Percentiles rank a stretch among this genome's conserved stretches.
phyloP scores from a whole-genome alignment of 2,329 filamentous ascomycete genomes.

The Triangularia setosa region DNA sequence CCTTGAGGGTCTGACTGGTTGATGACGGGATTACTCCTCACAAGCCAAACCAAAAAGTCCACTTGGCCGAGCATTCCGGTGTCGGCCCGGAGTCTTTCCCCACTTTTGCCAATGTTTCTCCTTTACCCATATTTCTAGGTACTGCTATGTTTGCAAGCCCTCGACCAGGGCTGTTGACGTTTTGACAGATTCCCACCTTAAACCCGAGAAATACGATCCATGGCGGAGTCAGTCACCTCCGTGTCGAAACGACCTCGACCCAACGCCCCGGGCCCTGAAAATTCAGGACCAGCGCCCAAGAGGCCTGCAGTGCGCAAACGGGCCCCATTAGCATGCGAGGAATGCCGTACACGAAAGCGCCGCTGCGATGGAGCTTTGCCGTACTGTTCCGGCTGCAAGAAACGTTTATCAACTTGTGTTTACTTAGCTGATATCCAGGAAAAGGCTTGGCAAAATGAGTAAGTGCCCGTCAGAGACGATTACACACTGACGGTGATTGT shows the following conservation, averaged over 20 bases:
- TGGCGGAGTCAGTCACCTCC: neutral
- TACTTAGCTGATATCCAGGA: conserved; percentile 1
- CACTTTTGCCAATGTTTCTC: neutral
- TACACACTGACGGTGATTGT: neutral
- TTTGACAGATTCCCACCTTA: neutral
- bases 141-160: neutral
- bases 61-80: neutral
- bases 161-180: neutral
- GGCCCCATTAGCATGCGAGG: conserved; percentile 4
- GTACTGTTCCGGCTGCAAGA: conserved; percentile 21
- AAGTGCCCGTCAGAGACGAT: neutral
- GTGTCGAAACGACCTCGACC: neutral
- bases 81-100: neutral
- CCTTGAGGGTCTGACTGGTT: neutral
- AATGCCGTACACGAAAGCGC: conserved; percentile 31
- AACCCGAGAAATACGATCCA: neutral
- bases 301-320: conserved; percentile 1
- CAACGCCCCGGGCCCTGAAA: neutral
- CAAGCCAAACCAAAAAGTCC: neutral
- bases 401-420: neutral
- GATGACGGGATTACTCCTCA: neutral
- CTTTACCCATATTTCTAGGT: neutral
- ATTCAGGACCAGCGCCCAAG: neutral
- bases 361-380: conserved; percentile 32
- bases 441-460: conserved; percentile 9